Evolutionary conservation across 371 early-diverging fungal genomes (phyloP), one percentile per base, ranked within the genome.

Genomic region (Saksenaea vasiformis): DNA sequence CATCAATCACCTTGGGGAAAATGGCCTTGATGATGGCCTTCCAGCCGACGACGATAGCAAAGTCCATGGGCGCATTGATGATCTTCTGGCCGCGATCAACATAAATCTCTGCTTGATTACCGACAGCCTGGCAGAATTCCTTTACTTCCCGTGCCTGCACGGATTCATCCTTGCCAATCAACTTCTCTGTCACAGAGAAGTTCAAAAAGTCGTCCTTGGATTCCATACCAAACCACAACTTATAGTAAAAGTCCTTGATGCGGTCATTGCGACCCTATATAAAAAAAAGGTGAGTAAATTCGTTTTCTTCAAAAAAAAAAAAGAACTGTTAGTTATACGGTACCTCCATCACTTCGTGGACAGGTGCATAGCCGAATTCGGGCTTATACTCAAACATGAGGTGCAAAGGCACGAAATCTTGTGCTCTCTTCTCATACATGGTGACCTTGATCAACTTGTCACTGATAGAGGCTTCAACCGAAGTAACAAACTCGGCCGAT

Each of bases 1-100:
- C 97, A 74, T 95, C 94, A 67, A 96, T 93, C 39, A 92, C 90
- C 84, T 93, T 93, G 68, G 96, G 95, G 88, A 95, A 89, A 66
- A 96, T 93, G 38, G 95, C 93, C 83, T 93, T 91, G 77, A 95
- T 92, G 64, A 96, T 90, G 26, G 95, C 89, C 74, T 90, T 87
- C 98, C 98, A 97, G 35, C 94, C 95, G 41, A 93, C 93, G 58
- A 95, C 95, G 57, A 95, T 95, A 54, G 94, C 95, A 76, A 90
- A 97, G 80, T 97, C 97, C 88, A 97, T 91, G 41, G 97, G 97
- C 24, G 94, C 95, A 66, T 75, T 83, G 39, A 91, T 77, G 14
- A 81, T 73, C 70, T 82, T 82, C 64, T 84, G 80, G 65, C 85
- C 85, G 58, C 85, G 82, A n/a, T 85, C 86, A 31, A 89, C 83